Evolutionary conservation across 345 rosid genomes (phyloP), one percentile per base, ranked within the genome.

Genomic region (Ceriops tagal): DNA sequence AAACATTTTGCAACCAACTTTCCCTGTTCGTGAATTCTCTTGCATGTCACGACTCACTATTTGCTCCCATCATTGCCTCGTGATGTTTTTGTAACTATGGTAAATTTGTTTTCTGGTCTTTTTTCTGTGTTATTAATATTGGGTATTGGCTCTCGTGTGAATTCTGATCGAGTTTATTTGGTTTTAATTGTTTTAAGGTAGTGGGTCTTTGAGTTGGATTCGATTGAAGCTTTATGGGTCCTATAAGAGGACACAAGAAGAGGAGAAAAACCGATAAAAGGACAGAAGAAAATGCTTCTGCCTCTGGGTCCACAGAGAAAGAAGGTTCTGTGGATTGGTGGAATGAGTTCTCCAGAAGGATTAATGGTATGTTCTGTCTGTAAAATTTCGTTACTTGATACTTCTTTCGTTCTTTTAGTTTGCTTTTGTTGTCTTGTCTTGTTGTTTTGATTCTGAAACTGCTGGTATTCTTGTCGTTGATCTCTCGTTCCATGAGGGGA

Each of bases 301-400:
- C 58, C 47, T 77, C 80, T 74, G 82, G 78, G 81, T 79, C 79
- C 53, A 52, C 83, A 10, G 78, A 77, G 74, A 76, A 75, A 61
- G 82, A 80, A 57, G 79, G 67, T 47, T 71, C 86, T 69, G 57
- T 64, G 52, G 85, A 81, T 81, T 79, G 85, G 85, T 83, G 83
- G 83, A 83, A 69, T 71, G 85, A 81, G 62, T 80, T 81, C 52
- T 85, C 74, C 43, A 74, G 65, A 68, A 64, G 78, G 75, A 74
- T 81, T 78, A 73, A 79, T 73, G 86, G 89, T 85, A 73, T 52
- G 27, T 62, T 65, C 24, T 64, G 3, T 53, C 75, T 56, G 55
- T 21, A 11, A 66, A 53, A 55, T 63, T 78, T 60, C 5, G 20
- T 6, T 26, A 6, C 18, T 66, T n/a, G 11, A 10, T 34, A 24